Evolutionary conservation across 768 basidiomycete species (phyloP), one percentile per base, ranked within the genome.

Genomic region (Tylopilus balloui): DNA sequence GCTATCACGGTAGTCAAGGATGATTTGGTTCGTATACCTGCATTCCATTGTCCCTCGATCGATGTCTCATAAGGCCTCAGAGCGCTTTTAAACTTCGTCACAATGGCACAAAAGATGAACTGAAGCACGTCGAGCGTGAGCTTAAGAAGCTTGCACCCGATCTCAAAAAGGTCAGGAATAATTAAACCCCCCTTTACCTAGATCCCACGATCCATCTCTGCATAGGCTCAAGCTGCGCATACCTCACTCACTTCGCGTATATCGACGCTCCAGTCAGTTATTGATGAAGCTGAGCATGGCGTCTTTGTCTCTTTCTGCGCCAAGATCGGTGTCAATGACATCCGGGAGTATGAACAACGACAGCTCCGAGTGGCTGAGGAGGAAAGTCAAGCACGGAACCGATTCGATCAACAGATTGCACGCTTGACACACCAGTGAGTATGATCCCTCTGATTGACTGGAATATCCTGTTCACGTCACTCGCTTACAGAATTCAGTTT

Each of bases 331-430:
- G 85, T 96, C 7, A 65, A 70, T 14, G 84, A 84, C 67, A 92
- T 99, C 54, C 81, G 94, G 23, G 91, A 94, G 57, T 99, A 94
- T 63, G 95, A 98, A 68, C 88, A 92, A 62, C 81, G 87, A 19
- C 92, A 95, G 61, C 73, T 97, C 25, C 88, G 86, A 65, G 79
- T 89, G 20, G 91, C 89, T 0, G 86, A 92, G 66, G 88, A 89
- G 58, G 92, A 92, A 66, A 88, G 81, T 60, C 89, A 88, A 57
- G 88, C 88, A 8, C 73, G 89, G 49, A 69, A 93, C 55, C 78
- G 86, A 40, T 95, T 82, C 56, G 85, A 92, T 55, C 88, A 84
- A 5, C 92, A 94, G 64, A 87, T 94, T 51, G 85, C 87, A 0
- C 78, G 94, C 9, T 71, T 97, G 48, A 82, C 78, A 2, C 89